Conservation (phyloP, 2,329 filamentous ascomycete genomes). For the Phoma sp. region DNA sequence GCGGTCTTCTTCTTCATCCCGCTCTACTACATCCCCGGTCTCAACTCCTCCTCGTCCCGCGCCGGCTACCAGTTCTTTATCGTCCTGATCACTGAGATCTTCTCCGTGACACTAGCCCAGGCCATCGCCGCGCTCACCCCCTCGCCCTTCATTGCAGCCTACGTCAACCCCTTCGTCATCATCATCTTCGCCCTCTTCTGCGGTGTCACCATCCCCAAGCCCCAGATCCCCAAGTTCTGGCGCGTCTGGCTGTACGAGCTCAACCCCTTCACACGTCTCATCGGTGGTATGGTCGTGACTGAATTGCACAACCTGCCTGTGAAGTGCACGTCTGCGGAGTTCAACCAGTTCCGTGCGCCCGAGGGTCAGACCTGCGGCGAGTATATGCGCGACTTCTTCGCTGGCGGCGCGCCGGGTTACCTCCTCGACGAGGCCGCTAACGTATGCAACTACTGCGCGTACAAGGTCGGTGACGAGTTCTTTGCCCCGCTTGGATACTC, state of each 20-base stretch:
- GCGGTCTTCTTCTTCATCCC: constrained; percentile 81
- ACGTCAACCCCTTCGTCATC: constrained; percentile 68
- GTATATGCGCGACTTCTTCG: constrained; percentile 77
- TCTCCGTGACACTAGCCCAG: constrained; percentile 78
- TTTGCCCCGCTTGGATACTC: constrained; percentile 70
- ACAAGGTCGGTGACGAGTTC: constrained; percentile 79
- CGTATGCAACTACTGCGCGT: constrained; percentile 82
- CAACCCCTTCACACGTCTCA: constrained; percentile 81
- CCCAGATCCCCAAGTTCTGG: constrained; percentile 81
- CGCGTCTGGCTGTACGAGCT: constrained; percentile 81
- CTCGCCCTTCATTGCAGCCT: constrained; percentile 75
- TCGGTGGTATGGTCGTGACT: constrained; percentile 79
- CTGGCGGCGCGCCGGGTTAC: constrained; percentile 72
- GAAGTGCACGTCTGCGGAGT: constrained; percentile 64
- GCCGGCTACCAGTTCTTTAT: constrained; percentile 90
- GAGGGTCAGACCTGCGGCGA: constrained; percentile 70
- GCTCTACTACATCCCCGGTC: constrained; percentile 82
- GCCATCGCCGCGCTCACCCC: constrained; percentile 78
- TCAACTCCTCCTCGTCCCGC: constrained; percentile 66
- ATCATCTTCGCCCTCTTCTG: constrained; percentile 87
- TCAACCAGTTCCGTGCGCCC: constrained; percentile 72
- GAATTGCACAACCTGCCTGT: constrained; percentile 73
- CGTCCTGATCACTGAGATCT: constrained; percentile 80
- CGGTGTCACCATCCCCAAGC: constrained; percentile 80
- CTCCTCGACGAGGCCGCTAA: constrained; percentile 69